A percentile compares a stretch with the other conserved stretches of the same genome.
These are phyloP conservation scores for Trichosporon sp. DNA, from an alignment of 1,284 basidiomycete species.

Conservation along the genomic window DNA sequence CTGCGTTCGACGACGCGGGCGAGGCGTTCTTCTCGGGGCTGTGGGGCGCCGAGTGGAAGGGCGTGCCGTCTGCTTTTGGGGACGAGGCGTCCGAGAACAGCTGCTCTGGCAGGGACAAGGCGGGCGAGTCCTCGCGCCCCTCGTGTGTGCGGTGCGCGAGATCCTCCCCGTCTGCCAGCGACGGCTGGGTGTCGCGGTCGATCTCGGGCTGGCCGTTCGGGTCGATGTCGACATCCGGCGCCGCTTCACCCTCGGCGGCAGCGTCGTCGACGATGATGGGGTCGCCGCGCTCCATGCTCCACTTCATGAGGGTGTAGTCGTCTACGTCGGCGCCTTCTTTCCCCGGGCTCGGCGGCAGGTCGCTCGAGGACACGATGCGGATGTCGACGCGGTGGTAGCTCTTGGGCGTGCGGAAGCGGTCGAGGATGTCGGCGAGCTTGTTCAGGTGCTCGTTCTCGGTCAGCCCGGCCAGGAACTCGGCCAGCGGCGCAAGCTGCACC, in stretches of 20 bases:
- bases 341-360: slow-evolving; percentile 24
- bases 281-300: slow-evolving; percentile 9
- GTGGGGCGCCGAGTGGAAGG: not conserved
- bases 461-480: slow-evolving; percentile 29
- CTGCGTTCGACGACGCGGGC: not conserved
- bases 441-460: slow-evolving; percentile 25
- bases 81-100: slow-evolving; percentile 2
- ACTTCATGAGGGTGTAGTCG: slow-evolving; percentile 1
- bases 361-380: slow-evolving; percentile 29
- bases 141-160: not conserved
- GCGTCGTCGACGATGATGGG: slow-evolving; percentile 13
- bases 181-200: not conserved
- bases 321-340: not conserved
- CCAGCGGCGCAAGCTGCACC: slow-evolving; percentile 36
- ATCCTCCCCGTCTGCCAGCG: not conserved
- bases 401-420: slow-evolving; percentile 32
- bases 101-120: not conserved
- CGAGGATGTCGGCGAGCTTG: slow-evolving; percentile 37
- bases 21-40: not conserved
- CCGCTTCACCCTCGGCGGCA: not conserved
- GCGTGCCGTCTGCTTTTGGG: not conserved
- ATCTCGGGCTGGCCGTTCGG: not conserved
- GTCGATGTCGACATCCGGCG: not conserved
- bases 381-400: slow-evolving; percentile 39
- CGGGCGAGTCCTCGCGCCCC: not conserved